phyloP scores from a whole-genome alignment of 2,329 filamentous ascomycete species.

The Scolecobasidium constrictum region DNA sequence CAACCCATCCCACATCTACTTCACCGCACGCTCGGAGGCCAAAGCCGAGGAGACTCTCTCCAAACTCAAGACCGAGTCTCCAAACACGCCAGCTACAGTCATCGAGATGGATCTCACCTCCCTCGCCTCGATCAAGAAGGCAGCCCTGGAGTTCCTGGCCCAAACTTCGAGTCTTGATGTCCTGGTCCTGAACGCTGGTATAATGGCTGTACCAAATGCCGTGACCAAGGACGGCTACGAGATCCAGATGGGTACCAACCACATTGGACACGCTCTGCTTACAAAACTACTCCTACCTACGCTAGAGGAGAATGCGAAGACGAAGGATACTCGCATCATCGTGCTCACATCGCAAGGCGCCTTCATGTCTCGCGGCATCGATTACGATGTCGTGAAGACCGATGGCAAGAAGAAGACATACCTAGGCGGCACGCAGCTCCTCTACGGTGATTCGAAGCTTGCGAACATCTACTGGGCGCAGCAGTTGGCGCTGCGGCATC shows the following conservation, averaged over 20 bases:
- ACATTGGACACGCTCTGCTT: constrained; percentile 40
- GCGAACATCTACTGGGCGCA: constrained; percentile 38
- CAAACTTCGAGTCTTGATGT: constrained; percentile 32
- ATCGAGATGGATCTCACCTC: constrained; percentile 28
- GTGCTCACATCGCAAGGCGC: constrained; percentile 24
- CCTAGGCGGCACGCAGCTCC: constrained; percentile 19
- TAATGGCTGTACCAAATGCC: constrained; percentile 22
- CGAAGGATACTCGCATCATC: constrained; percentile 35
- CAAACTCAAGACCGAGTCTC: constrained; percentile 27
- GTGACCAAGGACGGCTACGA: constrained; percentile 38
- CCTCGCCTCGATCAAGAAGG: constrained; percentile 27
- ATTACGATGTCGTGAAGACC: constrained; percentile 20
- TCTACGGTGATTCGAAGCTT: constrained; percentile 40
- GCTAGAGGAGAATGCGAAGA: constrained; percentile 29
- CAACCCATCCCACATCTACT: constrained; percentile 8
- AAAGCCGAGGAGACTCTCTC: constrained; percentile 17
- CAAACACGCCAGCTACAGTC: constrained; percentile 27
- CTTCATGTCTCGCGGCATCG: constrained; percentile 21
- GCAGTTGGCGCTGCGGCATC: constrained; percentile 32
- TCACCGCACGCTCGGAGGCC: constrained; percentile 5
- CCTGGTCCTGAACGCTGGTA: constrained; percentile 36
- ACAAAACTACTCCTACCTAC: constrained; percentile 34
- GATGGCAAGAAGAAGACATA: constrained; percentile 31
- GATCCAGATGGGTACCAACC: constrained; percentile 40
- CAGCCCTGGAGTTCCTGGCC: constrained; percentile 25